phyloP scores from a whole-genome alignment of 2,329 filamentous ascomycete species.

The Cordyceps militaris region DNA sequence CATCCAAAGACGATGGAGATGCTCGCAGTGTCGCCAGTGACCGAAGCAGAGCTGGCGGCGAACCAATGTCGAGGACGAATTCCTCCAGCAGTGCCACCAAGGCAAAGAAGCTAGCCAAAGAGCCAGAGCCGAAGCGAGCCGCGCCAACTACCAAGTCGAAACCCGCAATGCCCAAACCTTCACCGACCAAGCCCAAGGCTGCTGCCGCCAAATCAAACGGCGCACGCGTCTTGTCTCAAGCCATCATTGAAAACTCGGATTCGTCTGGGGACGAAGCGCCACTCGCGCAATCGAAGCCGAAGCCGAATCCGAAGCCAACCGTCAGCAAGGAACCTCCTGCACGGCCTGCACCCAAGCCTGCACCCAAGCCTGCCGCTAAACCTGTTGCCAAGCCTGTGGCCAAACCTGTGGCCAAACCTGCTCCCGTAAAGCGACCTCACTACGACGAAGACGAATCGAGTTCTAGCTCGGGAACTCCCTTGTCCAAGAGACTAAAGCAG shows the following conservation, averaged over 20 bases:
- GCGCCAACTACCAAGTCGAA: constrained; percentile 32
- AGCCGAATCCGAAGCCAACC: constrained; percentile 15
- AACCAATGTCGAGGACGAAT: constrained; percentile 41
- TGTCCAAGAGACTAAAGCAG: constrained; percentile 51
- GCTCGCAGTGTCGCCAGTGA: constrained; percentile 23
- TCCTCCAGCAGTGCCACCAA: constrained; percentile 46
- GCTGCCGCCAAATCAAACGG: constrained; percentile 28
- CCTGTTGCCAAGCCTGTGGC: constrained; percentile 14
- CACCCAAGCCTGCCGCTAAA: constrained; percentile 14
- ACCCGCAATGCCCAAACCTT: constrained; percentile 29
- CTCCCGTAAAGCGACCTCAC: constrained; percentile 42
- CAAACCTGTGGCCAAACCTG: too few relatives aligned
- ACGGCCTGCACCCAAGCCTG: constrained; percentile 21
- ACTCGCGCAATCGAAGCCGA: constrained; percentile 22
- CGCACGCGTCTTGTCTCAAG: constrained; percentile 46
- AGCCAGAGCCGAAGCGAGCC: constrained; percentile 50
- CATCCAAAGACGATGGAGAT: constrained; percentile 32
- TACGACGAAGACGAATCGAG: constrained; percentile 50
- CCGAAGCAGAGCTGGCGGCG: constrained; percentile 27
- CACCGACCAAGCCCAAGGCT: constrained; percentile 36
- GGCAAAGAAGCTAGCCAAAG: constrained; percentile 50
- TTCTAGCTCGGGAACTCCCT: constrained; percentile 52
- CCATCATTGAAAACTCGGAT: constrained; percentile 50
- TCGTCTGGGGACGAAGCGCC: constrained; percentile 45
- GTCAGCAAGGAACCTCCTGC: constrained; percentile 3